Evolutionary conservation across 352 stramenopile species (phyloP).

Genomic region (Aphanomyces cochlioides): DNA sequence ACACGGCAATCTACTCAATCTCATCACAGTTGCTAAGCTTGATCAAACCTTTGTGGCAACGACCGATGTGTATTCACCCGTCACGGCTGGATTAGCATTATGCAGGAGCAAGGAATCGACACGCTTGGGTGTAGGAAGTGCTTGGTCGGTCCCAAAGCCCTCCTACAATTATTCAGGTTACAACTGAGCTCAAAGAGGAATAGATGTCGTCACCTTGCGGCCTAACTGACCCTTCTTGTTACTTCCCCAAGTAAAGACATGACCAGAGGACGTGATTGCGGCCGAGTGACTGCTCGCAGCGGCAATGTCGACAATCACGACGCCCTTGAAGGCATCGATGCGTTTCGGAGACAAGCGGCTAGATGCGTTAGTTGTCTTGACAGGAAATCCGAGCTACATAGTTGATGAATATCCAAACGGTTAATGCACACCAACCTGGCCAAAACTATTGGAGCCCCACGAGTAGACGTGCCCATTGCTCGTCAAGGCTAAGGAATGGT

Average conservation of each 20-base stretch:
- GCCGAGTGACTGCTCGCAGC: conserved; percentile 69
- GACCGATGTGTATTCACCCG: conserved; percentile 17
- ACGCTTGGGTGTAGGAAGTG: conserved; percentile 47
- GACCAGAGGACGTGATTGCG: conserved; percentile 51
- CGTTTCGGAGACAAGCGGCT: conserved; percentile 66
- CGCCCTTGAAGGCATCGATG: conserved; percentile 60
- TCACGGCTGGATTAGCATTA: conserved; percentile 47
- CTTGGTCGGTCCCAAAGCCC: conserved; percentile 61
- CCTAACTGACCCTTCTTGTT: conserved; percentile 78
- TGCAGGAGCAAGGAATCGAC: conserved; percentile 56
- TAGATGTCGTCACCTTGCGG: conserved; percentile 38
- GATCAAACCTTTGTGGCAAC: conserved; percentile 14
- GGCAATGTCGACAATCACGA: conserved; percentile 56
- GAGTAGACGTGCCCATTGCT: conserved; percentile 64
- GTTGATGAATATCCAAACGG: background rate
- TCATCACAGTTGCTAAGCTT: background rate
- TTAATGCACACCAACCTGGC: conserved; percentile 35
- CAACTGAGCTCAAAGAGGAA: background rate
- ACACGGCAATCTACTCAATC: conserved; percentile 61
- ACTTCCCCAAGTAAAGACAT: conserved; percentile 72
- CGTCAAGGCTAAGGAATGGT: conserved; percentile 73
- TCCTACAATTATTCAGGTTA: conserved; percentile 33
- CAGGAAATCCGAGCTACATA: conserved; percentile 47
- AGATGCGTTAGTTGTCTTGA: conserved; percentile 53
- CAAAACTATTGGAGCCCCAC: conserved; percentile 81